Conservation (phyloP, 768 basidiomycete genomes). For the Pluteus cervinus region DNA sequence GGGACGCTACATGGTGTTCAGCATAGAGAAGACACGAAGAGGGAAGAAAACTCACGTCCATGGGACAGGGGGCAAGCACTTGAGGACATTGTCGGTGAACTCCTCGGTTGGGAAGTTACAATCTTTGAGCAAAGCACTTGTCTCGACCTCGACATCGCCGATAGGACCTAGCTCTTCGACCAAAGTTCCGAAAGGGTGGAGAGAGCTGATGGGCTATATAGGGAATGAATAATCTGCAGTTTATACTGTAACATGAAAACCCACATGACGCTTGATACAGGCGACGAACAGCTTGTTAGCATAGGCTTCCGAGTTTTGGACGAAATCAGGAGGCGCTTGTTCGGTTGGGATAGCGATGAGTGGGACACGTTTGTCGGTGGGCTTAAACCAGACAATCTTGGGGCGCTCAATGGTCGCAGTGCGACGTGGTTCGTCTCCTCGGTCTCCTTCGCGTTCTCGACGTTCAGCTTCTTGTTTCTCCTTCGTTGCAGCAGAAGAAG, state of each 20-base stretch:
- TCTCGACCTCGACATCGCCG: conserved; percentile 98
- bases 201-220: conserved; percentile 79
- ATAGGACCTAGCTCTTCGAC: conserved; percentile 98
- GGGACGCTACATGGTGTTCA: conserved; percentile 54
- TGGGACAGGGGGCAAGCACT: conserved; percentile 93
- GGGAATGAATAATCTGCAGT: conserved; percentile 11
- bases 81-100: conserved; percentile 90
- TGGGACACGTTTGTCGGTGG: conserved; percentile 97
- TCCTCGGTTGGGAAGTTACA: conserved; percentile 99
- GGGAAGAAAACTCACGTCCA: conserved; percentile 63
- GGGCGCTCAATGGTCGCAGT: conserved; percentile 79
- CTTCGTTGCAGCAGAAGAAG: conserved; percentile 95
- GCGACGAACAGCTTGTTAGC: conserved; percentile 91
- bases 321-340: conserved; percentile 94
- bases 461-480: conserved; percentile 99
- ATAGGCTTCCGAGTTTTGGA: conserved; percentile 90
- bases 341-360: conserved; percentile 98
- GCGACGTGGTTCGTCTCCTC: conserved; percentile 76
- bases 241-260: conserved; percentile 21
- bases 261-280: conserved; percentile 95
- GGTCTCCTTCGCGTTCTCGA: conserved; percentile 93
- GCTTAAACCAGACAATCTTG: conserved; percentile 99
- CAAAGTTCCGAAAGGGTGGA: conserved; percentile 97
- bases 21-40: not conserved
- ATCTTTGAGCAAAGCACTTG: conserved; percentile 94